A percentile compares a stretch with the other conserved stretches of the same genome.
Conservation (phyloP, 768 basidiomycete genomes). For the Phanerochaete sordida region DNA sequence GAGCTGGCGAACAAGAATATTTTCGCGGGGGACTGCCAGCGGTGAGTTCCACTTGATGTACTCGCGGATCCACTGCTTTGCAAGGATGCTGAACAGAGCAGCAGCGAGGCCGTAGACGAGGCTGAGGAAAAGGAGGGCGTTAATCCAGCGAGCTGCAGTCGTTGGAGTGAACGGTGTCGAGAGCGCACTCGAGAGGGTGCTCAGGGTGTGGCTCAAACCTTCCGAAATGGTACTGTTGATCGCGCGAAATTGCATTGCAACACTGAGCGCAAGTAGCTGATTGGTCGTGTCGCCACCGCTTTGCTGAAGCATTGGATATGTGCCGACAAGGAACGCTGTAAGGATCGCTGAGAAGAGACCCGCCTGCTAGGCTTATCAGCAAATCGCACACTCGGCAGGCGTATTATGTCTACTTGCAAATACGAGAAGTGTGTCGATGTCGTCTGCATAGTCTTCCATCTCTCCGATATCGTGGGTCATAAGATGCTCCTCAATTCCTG, state of each 20-base stretch:
- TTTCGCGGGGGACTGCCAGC: neutral
- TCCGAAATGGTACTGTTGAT: neutral
- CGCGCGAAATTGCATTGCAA: neutral
- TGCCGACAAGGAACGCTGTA: conserved; percentile 4
- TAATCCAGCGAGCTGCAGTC: neutral
- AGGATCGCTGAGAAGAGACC: conserved; percentile 6
- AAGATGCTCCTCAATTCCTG: neutral
- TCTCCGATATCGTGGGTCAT: conserved; percentile 1
- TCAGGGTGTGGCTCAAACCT: neutral
- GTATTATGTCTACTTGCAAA: conserved; percentile 6
- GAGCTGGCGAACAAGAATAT: neutral
- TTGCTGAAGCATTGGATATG: neutral
- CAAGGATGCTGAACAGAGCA: conserved; percentile 5
- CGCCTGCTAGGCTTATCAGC: neutral
- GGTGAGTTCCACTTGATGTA: neutral
- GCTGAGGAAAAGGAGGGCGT: conserved; percentile 8
- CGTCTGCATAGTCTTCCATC: conserved; percentile 9
- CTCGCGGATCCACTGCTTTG: conserved; percentile 11
- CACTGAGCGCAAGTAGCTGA: neutral
- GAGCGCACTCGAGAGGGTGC: neutral
- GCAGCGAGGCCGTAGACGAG: conserved; percentile 7
- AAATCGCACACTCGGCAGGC: neutral
- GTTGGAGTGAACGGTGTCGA: neutral
- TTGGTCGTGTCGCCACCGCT: neutral
- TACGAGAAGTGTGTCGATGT: conserved; percentile 8